phyloP scores from a whole-genome alignment of 176 grass and related monocot genomes.

The Triticum monococcum region DNA sequence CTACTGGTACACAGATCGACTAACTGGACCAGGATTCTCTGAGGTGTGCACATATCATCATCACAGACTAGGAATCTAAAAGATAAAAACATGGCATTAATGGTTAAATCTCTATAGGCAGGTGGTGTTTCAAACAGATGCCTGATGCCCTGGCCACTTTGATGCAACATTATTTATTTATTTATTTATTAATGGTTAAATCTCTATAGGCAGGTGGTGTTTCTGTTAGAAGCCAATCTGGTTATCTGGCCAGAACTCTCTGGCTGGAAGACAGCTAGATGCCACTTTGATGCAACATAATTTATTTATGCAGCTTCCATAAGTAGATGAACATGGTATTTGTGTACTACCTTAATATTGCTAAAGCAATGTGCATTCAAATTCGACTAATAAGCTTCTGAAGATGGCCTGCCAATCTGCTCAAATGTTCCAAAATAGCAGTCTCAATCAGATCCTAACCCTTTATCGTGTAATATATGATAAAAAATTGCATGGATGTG shows the following conservation, averaged over 20 bases:
- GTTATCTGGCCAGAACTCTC: background rate
- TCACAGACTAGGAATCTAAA: background rate
- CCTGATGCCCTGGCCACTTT: no score
- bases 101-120: background rate
- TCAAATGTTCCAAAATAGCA: background rate
- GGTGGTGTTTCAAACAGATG: background rate
- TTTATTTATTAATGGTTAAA: background rate
- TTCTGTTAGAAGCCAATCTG: background rate
- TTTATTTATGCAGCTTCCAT: background rate
- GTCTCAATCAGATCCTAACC: background rate
- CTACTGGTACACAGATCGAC: constrained; percentile 77
- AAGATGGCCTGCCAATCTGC: constrained; percentile 5
- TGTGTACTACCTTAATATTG: background rate
- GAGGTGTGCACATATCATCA: constrained; percentile 53
- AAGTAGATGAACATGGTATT: background rate
- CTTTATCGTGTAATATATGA: background rate
- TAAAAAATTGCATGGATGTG: background rate
- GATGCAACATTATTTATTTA: no score
- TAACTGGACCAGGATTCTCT: constrained; percentile 62
- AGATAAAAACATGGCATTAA: background rate
- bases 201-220: background rate
- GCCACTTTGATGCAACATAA: no score
- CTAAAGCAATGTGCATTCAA: background rate
- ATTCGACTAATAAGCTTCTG: background rate
- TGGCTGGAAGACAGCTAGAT: background rate